Conservation (phyloP, 192 early-diverging fungal genomes). For the Backusella tuberculispora region DNA sequence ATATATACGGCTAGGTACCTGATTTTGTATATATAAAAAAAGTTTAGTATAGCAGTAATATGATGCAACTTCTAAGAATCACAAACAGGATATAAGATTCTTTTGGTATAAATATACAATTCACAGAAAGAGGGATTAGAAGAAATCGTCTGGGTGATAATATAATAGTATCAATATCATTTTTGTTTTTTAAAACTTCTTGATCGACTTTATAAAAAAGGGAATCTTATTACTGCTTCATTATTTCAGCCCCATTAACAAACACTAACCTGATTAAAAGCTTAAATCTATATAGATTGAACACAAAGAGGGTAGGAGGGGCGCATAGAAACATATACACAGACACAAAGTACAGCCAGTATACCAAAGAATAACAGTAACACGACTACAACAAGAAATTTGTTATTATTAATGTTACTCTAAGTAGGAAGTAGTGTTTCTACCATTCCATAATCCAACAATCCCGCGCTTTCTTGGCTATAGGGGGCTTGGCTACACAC, state of each 20-base stretch:
- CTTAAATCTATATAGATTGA: not conserved
- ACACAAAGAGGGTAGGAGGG: not conserved
- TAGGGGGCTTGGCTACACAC: not conserved
- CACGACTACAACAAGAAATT: not conserved
- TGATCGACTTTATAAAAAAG: not conserved
- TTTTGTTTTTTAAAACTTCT: not conserved
- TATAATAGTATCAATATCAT: not conserved
- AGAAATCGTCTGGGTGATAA: not conserved
- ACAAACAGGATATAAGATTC: not conserved
- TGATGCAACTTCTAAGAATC: not conserved
- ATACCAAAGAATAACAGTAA: not conserved
- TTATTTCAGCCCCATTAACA: not conserved
- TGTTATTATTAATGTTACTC: not conserved
- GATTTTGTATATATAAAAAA: not conserved
- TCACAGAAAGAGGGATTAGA: not conserved
- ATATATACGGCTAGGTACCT: not conserved
- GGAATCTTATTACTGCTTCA: too few relatives aligned
- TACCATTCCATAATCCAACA: not conserved
- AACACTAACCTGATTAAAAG: not conserved
- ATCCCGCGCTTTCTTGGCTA: not conserved
- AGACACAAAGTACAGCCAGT: not conserved
- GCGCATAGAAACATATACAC: not conserved
- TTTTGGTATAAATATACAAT: not conserved
- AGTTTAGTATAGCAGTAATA: not conserved
- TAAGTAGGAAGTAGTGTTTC: not conserved